Percentiles rank a stretch among this genome's conserved stretches.
Conservation (phyloP, 1,284 basidiomycete genomes). For the Melampsora americana region DNA sequence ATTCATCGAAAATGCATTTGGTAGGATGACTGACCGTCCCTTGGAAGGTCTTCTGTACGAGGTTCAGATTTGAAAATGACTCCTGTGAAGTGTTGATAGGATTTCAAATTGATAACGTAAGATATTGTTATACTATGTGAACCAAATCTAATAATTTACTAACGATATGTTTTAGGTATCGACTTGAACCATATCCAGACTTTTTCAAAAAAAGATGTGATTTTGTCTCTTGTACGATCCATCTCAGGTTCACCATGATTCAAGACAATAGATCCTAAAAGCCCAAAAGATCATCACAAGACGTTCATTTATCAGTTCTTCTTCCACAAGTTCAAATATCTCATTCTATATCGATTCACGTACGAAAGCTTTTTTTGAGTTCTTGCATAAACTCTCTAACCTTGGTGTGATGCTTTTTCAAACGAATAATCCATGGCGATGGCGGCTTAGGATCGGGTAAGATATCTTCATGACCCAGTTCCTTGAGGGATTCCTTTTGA, state of each 20-base stretch:
- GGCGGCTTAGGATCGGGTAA: no score
- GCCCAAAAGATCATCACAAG: neutral
- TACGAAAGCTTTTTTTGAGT: neutral
- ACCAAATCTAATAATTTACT: neutral
- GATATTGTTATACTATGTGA: neutral
- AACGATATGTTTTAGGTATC: neutral
- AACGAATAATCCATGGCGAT: no score
- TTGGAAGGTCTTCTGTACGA: neutral
- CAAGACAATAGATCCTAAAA: neutral
- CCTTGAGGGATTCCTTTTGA: no score
- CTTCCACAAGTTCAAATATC: neutral
- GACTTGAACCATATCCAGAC: neutral
- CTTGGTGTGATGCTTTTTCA: neutral
- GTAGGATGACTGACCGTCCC: neutral
- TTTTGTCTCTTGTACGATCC: neutral
- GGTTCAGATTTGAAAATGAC: neutral
- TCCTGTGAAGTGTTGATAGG: neutral
- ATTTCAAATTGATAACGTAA: neutral
- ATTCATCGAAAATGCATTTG: no score
- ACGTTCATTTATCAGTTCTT: neutral
- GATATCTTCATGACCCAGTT: no score
- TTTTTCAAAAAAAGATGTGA: neutral
- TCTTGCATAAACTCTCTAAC: neutral
- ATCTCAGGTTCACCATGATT: neutral
- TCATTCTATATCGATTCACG: neutral